Evolutionary conservation across 305 asterid species (phyloP).

Genomic region (Fraxinus ornus): DNA sequence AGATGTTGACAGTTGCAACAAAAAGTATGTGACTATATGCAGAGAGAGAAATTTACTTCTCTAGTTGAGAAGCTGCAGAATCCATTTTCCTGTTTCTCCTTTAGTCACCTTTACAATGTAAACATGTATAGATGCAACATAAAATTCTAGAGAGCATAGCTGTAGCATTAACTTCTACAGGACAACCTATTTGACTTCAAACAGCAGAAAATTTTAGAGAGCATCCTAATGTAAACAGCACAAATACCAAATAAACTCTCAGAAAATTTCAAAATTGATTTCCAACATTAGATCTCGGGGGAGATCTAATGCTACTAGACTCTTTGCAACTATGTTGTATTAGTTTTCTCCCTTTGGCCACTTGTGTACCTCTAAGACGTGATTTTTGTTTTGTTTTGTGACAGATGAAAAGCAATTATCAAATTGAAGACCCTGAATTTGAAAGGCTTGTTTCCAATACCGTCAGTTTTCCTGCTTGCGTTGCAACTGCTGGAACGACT

Average conservation of each 20-base stretch:
- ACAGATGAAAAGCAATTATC: slow-evolving; percentile 66
- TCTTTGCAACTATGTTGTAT: neutral
- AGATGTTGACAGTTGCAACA: neutral
- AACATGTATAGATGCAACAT: neutral
- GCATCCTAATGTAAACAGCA: neutral
- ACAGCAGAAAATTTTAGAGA: neutral
- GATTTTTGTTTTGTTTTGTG: slow-evolving; percentile 21
- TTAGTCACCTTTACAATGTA: neutral
- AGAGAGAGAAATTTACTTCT: neutral
- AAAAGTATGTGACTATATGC: neutral
- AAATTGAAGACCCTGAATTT: slow-evolving; percentile 55
- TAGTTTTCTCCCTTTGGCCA: neutral
- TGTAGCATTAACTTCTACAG: neutral
- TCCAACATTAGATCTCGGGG: neutral
- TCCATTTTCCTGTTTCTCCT: neutral
- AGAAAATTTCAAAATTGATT: neutral
- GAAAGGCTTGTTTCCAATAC: slow-evolving; percentile 59
- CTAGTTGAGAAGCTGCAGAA: neutral
- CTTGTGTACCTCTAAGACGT: neutral
- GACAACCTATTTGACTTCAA: neutral
- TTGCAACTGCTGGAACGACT: slow-evolving; percentile 88
- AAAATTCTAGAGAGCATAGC: neutral
- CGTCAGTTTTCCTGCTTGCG: slow-evolving; percentile 67
- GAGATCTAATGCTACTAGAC: neutral
- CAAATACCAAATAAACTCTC: neutral